These are phyloP conservation scores for Herpetospermum pedunculosum DNA, from an alignment of 306 rosid genomes.

Conservation along the genomic window DNA sequence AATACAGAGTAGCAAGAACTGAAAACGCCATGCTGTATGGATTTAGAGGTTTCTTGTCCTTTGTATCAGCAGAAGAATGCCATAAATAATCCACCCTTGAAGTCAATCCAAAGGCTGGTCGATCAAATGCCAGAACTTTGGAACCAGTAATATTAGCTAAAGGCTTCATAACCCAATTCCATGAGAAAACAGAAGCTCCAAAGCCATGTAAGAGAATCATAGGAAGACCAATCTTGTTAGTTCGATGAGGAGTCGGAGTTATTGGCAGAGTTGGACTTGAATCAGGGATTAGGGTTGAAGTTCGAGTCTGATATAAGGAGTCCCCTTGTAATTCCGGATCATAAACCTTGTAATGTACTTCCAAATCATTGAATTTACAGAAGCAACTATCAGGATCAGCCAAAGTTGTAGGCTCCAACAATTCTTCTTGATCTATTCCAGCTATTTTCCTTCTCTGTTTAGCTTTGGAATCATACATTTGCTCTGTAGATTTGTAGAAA, in stretches of 20 bases:
- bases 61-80: conserved; percentile 24
- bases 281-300: not conserved
- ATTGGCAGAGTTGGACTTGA: not conserved
- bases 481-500: conserved; percentile 28
- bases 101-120: conserved; percentile 96
- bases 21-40: conserved; percentile 75
- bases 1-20: conserved; percentile 75
- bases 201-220: conserved; percentile 83
- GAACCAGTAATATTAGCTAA: conserved; percentile 58
- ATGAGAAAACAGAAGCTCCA: conserved; percentile 88
- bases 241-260: conserved; percentile 21
- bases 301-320: conserved; percentile 22
- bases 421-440: conserved; percentile 76
- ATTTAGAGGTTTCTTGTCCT: conserved; percentile 44
- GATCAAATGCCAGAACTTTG: conserved; percentile 83
- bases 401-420: conserved; percentile 52
- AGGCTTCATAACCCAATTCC: conserved; percentile 70
- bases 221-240: conserved; percentile 38
- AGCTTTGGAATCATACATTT: conserved; percentile 32
- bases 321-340: conserved; percentile 34
- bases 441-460: conserved; percentile 45
- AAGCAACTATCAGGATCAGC: conserved; percentile 85
- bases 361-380: conserved; percentile 68
- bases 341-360: conserved; percentile 71
- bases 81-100: conserved; percentile 37